These are phyloP conservation scores for Hanseniaspora jakobsenii DNA, from an alignment of 805 yeast genomes.

Conservation along the genomic window DNA sequence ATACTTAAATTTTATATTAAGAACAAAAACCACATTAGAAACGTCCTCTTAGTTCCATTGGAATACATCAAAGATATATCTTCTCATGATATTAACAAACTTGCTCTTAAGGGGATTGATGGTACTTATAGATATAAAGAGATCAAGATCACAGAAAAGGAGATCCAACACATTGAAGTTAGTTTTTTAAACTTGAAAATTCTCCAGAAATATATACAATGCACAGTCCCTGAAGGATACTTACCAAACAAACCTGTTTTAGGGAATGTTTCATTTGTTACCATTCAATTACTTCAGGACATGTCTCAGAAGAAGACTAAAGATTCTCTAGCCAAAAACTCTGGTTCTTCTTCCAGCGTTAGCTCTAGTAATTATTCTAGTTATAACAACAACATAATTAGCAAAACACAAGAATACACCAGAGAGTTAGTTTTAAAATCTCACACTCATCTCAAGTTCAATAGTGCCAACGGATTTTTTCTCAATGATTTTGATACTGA, in stretches of 20 bases:
- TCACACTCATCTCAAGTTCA: no score
- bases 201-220: not conserved
- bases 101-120: not conserved
- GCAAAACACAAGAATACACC: no score
- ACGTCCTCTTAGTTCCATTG: not conserved
- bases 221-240: not conserved
- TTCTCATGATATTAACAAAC: not conserved
- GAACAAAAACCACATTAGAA: not conserved
- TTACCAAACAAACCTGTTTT: not conserved
- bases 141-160: not conserved
- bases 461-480: no score
- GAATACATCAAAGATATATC: not conserved
- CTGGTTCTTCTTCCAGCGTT: no score
- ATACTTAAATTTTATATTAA: conserved; percentile 2
- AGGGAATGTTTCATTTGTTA: not conserved
- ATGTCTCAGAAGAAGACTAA: no score
- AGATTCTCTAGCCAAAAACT: no score
- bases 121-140: conserved; percentile 4
- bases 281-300: no score
- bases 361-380: no score
- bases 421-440: no score
- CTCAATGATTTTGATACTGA: no score
- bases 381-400: no score
- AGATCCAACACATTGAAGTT: not conserved
- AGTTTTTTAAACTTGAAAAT: not conserved